Base-by-base conservation (phyloP, 1,284 basidiomycete genomes). In the Ceratobasidium sp. region DNA sequence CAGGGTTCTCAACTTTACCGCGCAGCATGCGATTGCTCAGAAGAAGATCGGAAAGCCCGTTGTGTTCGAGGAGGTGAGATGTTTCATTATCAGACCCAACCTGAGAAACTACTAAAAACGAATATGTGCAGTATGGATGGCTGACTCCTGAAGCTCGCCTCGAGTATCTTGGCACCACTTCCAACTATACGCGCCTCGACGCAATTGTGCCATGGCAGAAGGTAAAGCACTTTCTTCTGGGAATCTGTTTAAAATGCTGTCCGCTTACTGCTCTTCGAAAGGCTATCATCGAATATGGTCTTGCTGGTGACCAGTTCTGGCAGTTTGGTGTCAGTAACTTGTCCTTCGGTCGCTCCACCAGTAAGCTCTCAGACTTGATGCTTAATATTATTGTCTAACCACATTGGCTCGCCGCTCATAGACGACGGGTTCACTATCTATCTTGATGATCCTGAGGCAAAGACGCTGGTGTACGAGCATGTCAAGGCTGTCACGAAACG, bases 361-460 rank as follows among this genome's bases (percentile, higher is more conserved):
- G 73, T 76, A 80, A 26, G 80, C 79, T 55, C 23, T 70, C 63
- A 13, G 7, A 15, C 28, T 33, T 28, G 12, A 23, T 28, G 13
- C 15, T 39, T 12, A 49, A 26, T 42, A 42, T 9, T 49, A 15
- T 40, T 18, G 6, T 58, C 42, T 39, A 44, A 33, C 9, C 51
- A 13, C 1, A 18, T 53, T 58, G 2, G 33, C 4, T 33, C 33
- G 33, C 4, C 49, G 23, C 42, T 44, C 28, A 20, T n/a, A 71
- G 58, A 80, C 66, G 81, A 81, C 44, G 81, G 80, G 44, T 81
- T 81, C 70, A 81, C 81, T 0, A 81, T 81, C 26, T 81, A 77
- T 63, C 58, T 81, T 51, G 77, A 81, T 28, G 79, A 79, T 66
- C 72, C 81, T 42, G 81, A 81, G 69, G 80, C 81, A 13, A 68